Conservation (phyloP, 2,329 filamentous ascomycete species). For the Penicillium palitans region DNA sequence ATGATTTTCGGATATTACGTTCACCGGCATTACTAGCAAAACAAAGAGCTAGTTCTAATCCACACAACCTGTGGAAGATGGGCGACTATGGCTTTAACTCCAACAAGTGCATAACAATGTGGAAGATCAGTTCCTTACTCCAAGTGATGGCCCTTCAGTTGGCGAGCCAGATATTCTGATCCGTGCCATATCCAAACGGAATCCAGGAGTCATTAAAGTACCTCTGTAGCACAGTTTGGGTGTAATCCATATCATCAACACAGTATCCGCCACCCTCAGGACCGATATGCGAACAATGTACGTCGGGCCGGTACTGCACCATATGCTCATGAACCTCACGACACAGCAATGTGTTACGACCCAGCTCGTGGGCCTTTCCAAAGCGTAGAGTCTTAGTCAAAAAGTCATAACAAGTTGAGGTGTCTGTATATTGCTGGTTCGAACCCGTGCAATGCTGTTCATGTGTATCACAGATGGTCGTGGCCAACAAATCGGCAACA, state of each 20-base stretch:
- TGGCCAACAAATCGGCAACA: conserved; percentile 21
- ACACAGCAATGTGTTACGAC: conserved; percentile 30
- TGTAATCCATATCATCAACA: conserved; percentile 30
- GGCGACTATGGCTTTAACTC: background rate
- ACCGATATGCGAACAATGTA: conserved; percentile 33
- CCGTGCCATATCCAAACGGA: conserved; percentile 22
- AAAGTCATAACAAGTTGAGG: conserved; percentile 20
- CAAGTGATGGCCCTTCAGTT: background rate
- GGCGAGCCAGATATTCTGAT: conserved; percentile 21
- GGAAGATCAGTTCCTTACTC: background rate
- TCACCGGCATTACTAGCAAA: no score
- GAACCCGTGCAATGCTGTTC: conserved; percentile 21
- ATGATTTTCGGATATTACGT: background rate
- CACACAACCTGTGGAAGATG: background rate
- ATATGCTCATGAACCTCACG: conserved; percentile 33
- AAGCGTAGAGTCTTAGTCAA: conserved; percentile 25
- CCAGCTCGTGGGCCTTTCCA: conserved; percentile 28
- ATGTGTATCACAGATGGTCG: conserved; percentile 24
- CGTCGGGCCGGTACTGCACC: conserved; percentile 27
- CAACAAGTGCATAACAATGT: background rate
- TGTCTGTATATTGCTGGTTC: conserved; percentile 25
- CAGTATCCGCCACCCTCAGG: conserved; percentile 30
- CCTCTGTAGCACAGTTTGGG: conserved; percentile 23
- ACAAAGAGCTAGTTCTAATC: background rate
- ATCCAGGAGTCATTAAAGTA: conserved; percentile 31